Conservation (phyloP, 2,329 filamentous ascomycete species). For the Tolypocladium ophioglossoides region DNA sequence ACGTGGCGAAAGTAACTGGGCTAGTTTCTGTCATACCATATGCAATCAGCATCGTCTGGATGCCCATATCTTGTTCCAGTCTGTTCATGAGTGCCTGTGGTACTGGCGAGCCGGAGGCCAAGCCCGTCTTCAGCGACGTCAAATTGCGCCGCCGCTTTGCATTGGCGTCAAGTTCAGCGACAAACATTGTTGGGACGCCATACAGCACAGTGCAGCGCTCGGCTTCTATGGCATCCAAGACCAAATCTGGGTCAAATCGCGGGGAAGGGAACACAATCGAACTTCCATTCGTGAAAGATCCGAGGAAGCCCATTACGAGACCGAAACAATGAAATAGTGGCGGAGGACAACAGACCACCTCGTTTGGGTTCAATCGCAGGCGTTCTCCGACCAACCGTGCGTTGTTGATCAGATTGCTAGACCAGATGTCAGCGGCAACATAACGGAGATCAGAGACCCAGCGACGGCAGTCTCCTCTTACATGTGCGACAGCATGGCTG, state of each 20-base stretch:
- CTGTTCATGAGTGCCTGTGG: no score
- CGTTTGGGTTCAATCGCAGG: conserved; percentile 56
- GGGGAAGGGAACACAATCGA: conserved; percentile 69
- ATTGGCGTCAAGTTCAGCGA: conserved; percentile 47
- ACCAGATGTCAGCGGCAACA: no score
- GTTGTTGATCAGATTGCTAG: conserved; percentile 52
- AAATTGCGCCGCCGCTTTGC: conserved; percentile 29
- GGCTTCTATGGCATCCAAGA: conserved; percentile 54
- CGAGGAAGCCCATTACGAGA: conserved; percentile 64
- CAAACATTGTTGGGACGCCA: conserved; percentile 79
- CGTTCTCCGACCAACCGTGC: conserved; percentile 62
- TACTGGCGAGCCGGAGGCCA: conserved; percentile 52
- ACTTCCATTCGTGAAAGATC: conserved; percentile 61
- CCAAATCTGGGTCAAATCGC: conserved; percentile 58
- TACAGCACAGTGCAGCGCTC: conserved; percentile 66
- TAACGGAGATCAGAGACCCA: no score
- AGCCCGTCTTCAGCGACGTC: conserved; percentile 58
- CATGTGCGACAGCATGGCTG: conserved; percentile 65
- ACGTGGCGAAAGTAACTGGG: conserved; percentile 72
- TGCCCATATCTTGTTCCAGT: no score
- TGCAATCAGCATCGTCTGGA: conserved; percentile 20
- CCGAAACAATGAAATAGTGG: conserved; percentile 83
- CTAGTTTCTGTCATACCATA: conserved; percentile 69
- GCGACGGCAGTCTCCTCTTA: conserved; percentile 21
- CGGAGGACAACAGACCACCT: conserved; percentile 70